These are phyloP conservation scores for Kalanchoe fedtschenkoi DNA, from an alignment of 164 flowering plant genomes.

Conservation along the genomic window DNA sequence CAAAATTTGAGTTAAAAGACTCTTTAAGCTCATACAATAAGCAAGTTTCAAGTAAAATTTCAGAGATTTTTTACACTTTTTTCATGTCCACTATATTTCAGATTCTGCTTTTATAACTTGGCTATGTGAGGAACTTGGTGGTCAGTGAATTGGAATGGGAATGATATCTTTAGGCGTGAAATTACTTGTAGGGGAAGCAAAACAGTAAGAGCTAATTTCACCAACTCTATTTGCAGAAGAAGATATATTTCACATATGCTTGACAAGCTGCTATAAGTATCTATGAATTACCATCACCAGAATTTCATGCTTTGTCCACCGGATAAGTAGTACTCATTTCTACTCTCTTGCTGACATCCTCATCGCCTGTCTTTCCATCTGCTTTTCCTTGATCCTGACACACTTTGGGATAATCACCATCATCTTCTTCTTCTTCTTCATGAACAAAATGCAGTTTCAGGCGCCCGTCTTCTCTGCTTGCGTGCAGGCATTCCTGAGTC, in stretches of 20 bases:
- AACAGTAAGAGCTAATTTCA: background rate
- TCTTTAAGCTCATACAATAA: too few species aligned
- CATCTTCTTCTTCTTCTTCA: conserved; percentile 32
- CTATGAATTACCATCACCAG: background rate
- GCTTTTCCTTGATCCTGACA: conserved; percentile 4
- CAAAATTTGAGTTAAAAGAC: too few species aligned
- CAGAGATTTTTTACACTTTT: too few species aligned
- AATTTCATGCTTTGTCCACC: background rate
- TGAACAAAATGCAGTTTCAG: conserved; percentile 51
- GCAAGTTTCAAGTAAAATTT: background rate
- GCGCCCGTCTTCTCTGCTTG: conserved; percentile 72
- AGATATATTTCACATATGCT: background rate
- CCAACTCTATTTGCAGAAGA: background rate
- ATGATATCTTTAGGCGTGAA: background rate
- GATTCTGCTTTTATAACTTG: background rate
- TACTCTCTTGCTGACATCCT: too few species aligned
- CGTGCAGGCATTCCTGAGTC: conserved; percentile 53
- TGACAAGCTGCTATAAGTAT: background rate
- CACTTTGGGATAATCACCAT: conserved; percentile 12
- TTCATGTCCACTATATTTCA: background rate
- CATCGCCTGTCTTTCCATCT: too few species aligned
- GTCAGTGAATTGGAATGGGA: background rate
- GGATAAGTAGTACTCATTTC: background rate
- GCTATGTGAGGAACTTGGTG: background rate
- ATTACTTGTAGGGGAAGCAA: background rate